phyloP scores from a whole-genome alignment of 148 eudicot species.

The Nepenthes gracilis region DNA sequence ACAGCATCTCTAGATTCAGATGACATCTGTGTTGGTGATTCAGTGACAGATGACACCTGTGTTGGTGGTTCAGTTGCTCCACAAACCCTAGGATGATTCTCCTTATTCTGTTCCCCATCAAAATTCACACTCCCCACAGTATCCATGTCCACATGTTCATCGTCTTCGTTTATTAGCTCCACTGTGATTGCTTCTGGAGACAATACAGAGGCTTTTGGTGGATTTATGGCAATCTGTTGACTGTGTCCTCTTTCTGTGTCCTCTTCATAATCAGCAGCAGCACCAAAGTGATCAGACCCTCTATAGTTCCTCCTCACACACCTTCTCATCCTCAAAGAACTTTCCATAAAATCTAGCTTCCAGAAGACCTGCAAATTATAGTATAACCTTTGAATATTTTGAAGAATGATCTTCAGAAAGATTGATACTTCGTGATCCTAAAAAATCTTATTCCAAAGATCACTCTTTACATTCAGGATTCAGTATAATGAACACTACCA shows the following conservation, averaged over 20 bases:
- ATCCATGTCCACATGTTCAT: slow-evolving; percentile 39
- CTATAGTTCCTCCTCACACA: slow-evolving; percentile 68
- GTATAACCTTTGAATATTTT: not conserved
- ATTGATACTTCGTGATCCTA: not conserved
- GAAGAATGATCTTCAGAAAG: not conserved
- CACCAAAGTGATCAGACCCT: slow-evolving; percentile 77
- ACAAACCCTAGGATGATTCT: slow-evolving; percentile 32
- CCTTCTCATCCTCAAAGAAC: slow-evolving; percentile 87
- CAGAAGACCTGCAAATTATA: slow-evolving; percentile 55
- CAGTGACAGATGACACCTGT: slow-evolving; percentile 22
- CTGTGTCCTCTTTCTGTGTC: slow-evolving; percentile 25
- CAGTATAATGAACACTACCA: too few species aligned
- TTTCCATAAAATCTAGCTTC: slow-evolving; percentile 88
- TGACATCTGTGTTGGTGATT: slow-evolving; percentile 32
- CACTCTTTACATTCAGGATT: too few species aligned
- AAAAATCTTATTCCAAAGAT: too few species aligned
- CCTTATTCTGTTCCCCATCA: slow-evolving; percentile 32
- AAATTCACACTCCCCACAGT: slow-evolving; percentile 29
- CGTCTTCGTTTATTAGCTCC: slow-evolving; percentile 62
- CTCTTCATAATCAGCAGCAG: slow-evolving; percentile 83
- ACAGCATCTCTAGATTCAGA: slow-evolving; percentile 34
- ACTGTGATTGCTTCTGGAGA: slow-evolving; percentile 77
- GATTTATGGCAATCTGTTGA: slow-evolving; percentile 30
- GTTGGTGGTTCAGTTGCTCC: slow-evolving; percentile 38
- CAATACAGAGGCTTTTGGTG: slow-evolving; percentile 61